Conservation (phyloP, 192 early-diverging fungal genomes). For the Endogone sp. region DNA sequence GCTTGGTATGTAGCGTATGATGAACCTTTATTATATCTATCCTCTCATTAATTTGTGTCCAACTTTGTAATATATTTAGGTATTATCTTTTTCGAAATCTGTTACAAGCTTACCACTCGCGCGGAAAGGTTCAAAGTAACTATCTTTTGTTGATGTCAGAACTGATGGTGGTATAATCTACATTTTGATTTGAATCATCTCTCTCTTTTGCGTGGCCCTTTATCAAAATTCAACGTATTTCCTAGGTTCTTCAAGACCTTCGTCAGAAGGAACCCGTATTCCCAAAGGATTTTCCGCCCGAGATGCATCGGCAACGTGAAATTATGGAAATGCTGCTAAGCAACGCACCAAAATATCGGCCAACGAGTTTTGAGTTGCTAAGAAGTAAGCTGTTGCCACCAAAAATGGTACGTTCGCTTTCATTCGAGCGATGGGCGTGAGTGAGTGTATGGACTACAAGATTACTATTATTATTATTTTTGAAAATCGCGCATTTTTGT, state of each 20-base stretch:
- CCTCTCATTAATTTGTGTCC: too few relatives aligned
- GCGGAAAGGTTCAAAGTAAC: slow-evolving; percentile 76
- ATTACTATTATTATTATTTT: slow-evolving; percentile 7
- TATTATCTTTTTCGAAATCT: slow-evolving; percentile 78
- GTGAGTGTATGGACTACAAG: background rate
- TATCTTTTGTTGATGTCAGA: too few relatives aligned
- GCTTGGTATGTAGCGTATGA: too few relatives aligned
- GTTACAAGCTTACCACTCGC: slow-evolving; percentile 65
- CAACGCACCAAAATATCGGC: slow-evolving; percentile 74
- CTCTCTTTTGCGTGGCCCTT: too few relatives aligned
- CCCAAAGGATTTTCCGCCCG: slow-evolving; percentile 62
- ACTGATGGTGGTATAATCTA: too few relatives aligned
- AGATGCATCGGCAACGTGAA: slow-evolving; percentile 60
- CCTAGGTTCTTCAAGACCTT: slow-evolving; percentile 68
- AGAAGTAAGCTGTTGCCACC: slow-evolving; percentile 79
- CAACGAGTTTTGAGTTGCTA: slow-evolving; percentile 77
- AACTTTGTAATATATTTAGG: too few relatives aligned
- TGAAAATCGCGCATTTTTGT: slow-evolving; percentile 20
- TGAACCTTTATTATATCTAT: too few relatives aligned
- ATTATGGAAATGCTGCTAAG: slow-evolving; percentile 71
- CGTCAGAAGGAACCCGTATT: slow-evolving; percentile 62
- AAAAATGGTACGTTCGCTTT: too few relatives aligned
- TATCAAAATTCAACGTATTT: too few relatives aligned
- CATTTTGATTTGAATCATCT: too few relatives aligned
- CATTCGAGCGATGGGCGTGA: too few relatives aligned